A percentile compares a stretch with the other conserved stretches of the same genome.
Conservation (phyloP, 164 flowering plant species). For the grape (Vitis vinifera) region ASM3070453v1 NC_081822.1:6481001-6481500, state of each 20-base stretch:
- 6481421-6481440: too few relatives aligned
- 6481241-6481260: not conserved
- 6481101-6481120: not conserved
- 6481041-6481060: conserved; percentile 73
- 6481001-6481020: conserved; percentile 51
- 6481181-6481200: not conserved
- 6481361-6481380: not conserved
- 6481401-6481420: too few relatives aligned
- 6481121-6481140: not conserved
- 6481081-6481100: conserved; percentile 26
- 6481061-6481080: conserved; percentile 94
- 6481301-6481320: not conserved
- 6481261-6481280: conserved; percentile 1
- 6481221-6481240: conserved; percentile 6
- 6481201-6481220: not conserved
- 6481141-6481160: not conserved
- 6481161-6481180: not conserved
- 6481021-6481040: conserved; percentile 63
- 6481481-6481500: too few relatives aligned
- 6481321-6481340: not conserved
- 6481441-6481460: too few relatives aligned
- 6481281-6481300: conserved; percentile 3
- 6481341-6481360: not conserved
- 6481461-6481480: too few relatives aligned
- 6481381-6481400: too few relatives aligned